phyloP scores from a whole-genome alignment of 768 basidiomycete genomes.

The Termitomyces bulborhizus region DNA sequence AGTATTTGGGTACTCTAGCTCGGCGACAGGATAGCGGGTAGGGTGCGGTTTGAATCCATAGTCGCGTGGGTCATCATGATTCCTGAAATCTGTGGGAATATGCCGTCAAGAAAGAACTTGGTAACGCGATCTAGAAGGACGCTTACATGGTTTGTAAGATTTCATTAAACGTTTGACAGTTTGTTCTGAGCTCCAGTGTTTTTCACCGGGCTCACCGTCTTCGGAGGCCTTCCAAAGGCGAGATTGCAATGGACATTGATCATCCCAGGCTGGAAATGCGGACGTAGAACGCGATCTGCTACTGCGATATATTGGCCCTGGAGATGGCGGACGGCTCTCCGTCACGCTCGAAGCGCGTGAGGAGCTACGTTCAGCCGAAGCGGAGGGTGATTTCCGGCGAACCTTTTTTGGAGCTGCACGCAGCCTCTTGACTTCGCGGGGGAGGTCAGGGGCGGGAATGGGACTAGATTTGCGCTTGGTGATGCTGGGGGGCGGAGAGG shows the following conservation, averaged over 20 bases:
- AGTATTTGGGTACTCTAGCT: conserved; percentile 76
- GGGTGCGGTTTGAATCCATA: conserved; percentile 57
- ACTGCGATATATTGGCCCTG: conserved; percentile 50
- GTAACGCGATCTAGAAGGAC: neutral
- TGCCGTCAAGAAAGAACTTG: conserved; percentile 9
- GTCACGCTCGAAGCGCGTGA: conserved; percentile 40
- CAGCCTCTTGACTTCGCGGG: conserved; percentile 34
- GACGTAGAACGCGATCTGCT: conserved; percentile 67
- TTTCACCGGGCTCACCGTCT: conserved; percentile 44
- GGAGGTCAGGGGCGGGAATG: conserved; percentile 17
- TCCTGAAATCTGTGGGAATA: conserved; percentile 53
- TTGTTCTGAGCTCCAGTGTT: conserved; percentile 55
- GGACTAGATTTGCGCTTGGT: conserved; percentile 30
- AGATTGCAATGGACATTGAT: conserved; percentile 27
- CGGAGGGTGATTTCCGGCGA: conserved; percentile 27
- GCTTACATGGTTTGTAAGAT: conserved; percentile 66
- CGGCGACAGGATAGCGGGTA: conserved; percentile 55
- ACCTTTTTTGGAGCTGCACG: conserved; percentile 18
- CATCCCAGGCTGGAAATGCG: conserved; percentile 33
- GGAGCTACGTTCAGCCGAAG: conserved; percentile 25
- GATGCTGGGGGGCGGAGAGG: conserved; percentile 15
- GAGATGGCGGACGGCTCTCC: conserved; percentile 34
- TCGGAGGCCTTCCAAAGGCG: conserved; percentile 48
- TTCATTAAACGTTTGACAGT: conserved; percentile 60
- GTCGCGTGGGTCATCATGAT: conserved; percentile 58